Evolutionary conservation across 1,139 yeast genomes (phyloP).

Genomic region (Kodamaea ohmeri): DNA sequence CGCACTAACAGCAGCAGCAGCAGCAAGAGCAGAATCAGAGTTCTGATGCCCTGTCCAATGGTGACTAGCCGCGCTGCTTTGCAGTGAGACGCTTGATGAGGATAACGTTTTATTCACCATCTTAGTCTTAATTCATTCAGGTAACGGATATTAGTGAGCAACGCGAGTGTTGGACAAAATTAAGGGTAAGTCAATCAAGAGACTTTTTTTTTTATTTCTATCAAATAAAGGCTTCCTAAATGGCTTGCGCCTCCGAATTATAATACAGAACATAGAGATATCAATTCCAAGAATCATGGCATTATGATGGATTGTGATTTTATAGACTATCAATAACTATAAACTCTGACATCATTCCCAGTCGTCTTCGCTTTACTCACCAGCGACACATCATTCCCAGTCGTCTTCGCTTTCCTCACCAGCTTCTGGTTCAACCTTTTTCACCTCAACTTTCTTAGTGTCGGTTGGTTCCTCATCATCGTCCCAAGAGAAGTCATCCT

Average conservation of each 20-base stretch:
- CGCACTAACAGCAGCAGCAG: conserved; percentile 10
- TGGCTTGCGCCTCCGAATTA: too few relatives aligned
- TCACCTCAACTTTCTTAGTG: conserved; percentile 12
- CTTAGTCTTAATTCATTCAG: background rate
- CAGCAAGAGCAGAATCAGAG: conserved; percentile 10
- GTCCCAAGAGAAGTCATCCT: conserved; percentile 56
- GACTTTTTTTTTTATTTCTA: too few relatives aligned
- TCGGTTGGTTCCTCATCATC: conserved; percentile 55
- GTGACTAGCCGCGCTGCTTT: background rate
- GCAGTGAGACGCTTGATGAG: background rate
- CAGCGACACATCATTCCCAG: conserved; percentile 11
- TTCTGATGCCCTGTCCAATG: background rate
- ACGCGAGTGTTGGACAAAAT: background rate
- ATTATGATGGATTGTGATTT: too few relatives aligned
- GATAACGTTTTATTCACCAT: conserved; percentile 3
- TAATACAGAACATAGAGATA: too few relatives aligned
- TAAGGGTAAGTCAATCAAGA: background rate
- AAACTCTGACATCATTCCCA: too few relatives aligned
- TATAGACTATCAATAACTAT: too few relatives aligned
- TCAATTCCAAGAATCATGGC: too few relatives aligned
- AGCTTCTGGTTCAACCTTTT: conserved; percentile 10
- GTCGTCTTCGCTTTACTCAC: too few relatives aligned
- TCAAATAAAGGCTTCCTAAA: too few relatives aligned
- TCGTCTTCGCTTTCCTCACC: conserved; percentile 9
- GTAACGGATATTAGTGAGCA: background rate